Percentiles rank a stretch among this genome's conserved stretches.
Evolutionary conservation across 345 rosid genomes (phyloP).

Genomic region (Lepidium aucheri): DNA sequence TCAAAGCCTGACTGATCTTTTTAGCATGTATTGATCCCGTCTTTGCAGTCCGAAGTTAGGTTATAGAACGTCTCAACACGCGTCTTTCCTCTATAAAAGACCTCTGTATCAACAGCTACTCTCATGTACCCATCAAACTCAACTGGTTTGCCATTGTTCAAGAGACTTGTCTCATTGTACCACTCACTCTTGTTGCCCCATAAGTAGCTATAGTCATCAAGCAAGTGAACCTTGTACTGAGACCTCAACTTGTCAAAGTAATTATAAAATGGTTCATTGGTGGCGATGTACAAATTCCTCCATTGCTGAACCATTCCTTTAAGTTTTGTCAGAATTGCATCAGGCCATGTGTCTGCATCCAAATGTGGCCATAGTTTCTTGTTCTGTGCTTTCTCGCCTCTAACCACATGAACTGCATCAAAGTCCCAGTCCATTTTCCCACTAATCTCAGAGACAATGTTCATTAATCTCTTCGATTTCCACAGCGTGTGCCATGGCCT

Average conservation of each 20-base stretch:
- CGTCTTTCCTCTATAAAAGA: slow-evolving; percentile 62
- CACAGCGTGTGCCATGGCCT: slow-evolving; percentile 87
- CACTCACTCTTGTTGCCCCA: slow-evolving; percentile 84
- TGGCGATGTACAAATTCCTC: slow-evolving; percentile 79
- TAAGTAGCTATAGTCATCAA: slow-evolving; percentile 66
- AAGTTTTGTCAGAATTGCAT: slow-evolving; percentile 53
- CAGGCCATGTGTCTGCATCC: slow-evolving; percentile 82
- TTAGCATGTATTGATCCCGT: slow-evolving; percentile 86
- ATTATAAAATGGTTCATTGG: slow-evolving; percentile 78
- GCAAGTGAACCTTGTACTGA: slow-evolving; percentile 78
- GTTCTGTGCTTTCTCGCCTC: slow-evolving; percentile 84
- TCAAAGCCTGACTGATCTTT: slow-evolving; percentile 8
- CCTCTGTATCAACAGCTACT: slow-evolving; percentile 94
- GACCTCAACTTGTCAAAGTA: slow-evolving; percentile 89
- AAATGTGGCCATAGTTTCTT: slow-evolving; percentile 85
- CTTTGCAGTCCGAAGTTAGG: slow-evolving; percentile 81
- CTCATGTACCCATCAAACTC: slow-evolving; percentile 96
- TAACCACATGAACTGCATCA: slow-evolving; percentile 77
- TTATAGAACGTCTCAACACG: slow-evolving; percentile 85
- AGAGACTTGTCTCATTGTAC: slow-evolving; percentile 67
- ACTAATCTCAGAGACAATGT: slow-evolving; percentile 72
- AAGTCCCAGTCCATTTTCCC: slow-evolving; percentile 97
- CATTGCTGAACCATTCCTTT: slow-evolving; percentile 50
- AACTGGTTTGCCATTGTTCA: slow-evolving; percentile 61
- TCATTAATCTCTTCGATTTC: slow-evolving; percentile 95